phyloP scores from a whole-genome alignment of 495 filamentous ascomycete genomes.

The Penicillium riverlandense region DNA sequence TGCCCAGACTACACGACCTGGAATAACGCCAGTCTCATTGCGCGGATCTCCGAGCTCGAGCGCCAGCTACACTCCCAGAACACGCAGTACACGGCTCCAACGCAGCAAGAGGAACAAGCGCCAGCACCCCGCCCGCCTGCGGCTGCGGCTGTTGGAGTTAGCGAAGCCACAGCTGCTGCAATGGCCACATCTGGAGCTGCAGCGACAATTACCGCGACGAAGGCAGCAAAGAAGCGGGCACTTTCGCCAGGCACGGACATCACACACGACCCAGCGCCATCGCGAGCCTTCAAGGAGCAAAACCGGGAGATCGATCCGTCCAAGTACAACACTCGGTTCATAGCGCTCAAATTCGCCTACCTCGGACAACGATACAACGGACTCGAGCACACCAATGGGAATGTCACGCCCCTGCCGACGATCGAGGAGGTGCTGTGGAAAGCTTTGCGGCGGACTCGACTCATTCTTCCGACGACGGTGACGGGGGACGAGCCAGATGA shows the following conservation, averaged over 20 bases:
- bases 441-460: slow-evolving; percentile 67
- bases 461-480: slow-evolving; percentile 65
- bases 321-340: slow-evolving; percentile 72
- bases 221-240: slow-evolving; percentile 13
- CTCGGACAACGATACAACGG: slow-evolving; percentile 86
- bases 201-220: too few relatives aligned
- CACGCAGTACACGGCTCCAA: slow-evolving; percentile 21
- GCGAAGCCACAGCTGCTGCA: too few relatives aligned
- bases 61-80: slow-evolving; percentile 45
- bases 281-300: slow-evolving; percentile 24
- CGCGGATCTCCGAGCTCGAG: slow-evolving; percentile 60
- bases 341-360: slow-evolving; percentile 93
- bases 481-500: slow-evolving; percentile 23
- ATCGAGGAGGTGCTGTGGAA: slow-evolving; percentile 92
- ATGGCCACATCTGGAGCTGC: too few relatives aligned
- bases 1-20: slow-evolving; percentile 49
- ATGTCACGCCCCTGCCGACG: slow-evolving; percentile 60
- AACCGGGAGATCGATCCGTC: slow-evolving; percentile 60
- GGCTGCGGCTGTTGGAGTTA: too few relatives aligned
- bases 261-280: slow-evolving; percentile 12
- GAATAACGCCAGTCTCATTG: slow-evolving; percentile 58
- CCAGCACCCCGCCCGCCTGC: too few relatives aligned
- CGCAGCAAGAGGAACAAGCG: too few relatives aligned
- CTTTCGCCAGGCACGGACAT: slow-evolving; percentile 18
- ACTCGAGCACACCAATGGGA: slow-evolving; percentile 70